Conservation (phyloP, 1,284 basidiomycete genomes). For the Microbotryum scabiosae region DNA sequence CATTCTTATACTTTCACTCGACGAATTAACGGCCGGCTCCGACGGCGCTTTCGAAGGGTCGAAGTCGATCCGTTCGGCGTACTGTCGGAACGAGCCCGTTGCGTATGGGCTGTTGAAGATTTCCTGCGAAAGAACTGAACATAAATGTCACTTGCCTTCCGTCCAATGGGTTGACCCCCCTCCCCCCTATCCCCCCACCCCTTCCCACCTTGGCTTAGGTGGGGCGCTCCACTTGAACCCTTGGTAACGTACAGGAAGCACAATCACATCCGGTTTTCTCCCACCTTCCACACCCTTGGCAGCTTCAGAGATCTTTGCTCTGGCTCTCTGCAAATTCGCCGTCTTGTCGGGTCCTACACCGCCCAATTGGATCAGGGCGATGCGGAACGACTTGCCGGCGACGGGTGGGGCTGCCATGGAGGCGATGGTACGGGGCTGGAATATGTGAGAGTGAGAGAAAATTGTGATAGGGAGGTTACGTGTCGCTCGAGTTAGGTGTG, state of each 20-base stretch:
- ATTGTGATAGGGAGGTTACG: background rate
- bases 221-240: background rate
- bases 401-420: constrained; percentile 4
- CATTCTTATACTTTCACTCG: constrained; percentile 71
- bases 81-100: constrained; percentile 46
- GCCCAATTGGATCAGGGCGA: constrained; percentile 80
- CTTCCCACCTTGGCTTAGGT: background rate
- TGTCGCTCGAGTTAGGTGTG: background rate
- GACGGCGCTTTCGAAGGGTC: constrained; percentile 35
- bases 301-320: constrained; percentile 47
- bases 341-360: constrained; percentile 59
- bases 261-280: constrained; percentile 68
- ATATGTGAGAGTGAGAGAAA: background rate
- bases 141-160: background rate
- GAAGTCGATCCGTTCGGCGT: constrained; percentile 68
- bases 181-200: too few species aligned
- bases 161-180: too few species aligned
- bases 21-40: constrained; percentile 53
- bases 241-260: constrained; percentile 57
- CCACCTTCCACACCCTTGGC: constrained; percentile 44
- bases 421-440: constrained; percentile 7
- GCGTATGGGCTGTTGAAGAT: constrained; percentile 98
- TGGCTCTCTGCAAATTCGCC: constrained; percentile 66
- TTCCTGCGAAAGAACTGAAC: constrained; percentile 51
- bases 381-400: constrained; percentile 51